A percentile compares a stretch with the other conserved stretches of the same genome.
Conservation (phyloP, 495 filamentous ascomycete genomes). For the Talaromyces borbonicus region DNA sequence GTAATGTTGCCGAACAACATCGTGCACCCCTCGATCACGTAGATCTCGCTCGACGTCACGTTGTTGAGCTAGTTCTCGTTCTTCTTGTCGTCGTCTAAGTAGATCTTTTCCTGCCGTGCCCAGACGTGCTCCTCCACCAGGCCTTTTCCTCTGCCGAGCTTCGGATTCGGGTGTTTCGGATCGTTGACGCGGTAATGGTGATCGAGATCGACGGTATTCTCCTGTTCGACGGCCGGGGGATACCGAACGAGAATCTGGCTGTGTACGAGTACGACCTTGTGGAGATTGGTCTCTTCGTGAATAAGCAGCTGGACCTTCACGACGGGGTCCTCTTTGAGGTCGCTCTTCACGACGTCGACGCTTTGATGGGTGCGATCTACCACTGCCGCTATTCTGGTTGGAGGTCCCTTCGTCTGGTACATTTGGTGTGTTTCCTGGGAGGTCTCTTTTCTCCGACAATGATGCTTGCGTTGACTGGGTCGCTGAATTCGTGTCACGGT, state of each 20-base stretch:
- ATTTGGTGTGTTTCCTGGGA: constrained; percentile 15
- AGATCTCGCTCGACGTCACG: constrained; percentile 40
- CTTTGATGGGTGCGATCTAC: constrained; percentile 23
- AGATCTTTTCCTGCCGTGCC: constrained; percentile 58
- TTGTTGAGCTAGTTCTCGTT: constrained; percentile 51
- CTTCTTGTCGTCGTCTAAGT: constrained; percentile 54
- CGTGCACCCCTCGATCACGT: constrained; percentile 52
- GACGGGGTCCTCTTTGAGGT: constrained; percentile 30
- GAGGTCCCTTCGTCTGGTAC: constrained; percentile 12
- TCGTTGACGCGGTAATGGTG: constrained; percentile 24
- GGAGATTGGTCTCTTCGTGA: constrained; percentile 31
- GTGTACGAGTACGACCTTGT: constrained; percentile 16
- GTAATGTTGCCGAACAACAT: constrained; percentile 87
- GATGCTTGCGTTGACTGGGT: constrained; percentile 6
- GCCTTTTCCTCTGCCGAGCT: constrained; percentile 70
- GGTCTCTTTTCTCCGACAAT: constrained; percentile 18
- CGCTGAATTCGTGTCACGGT: constrained; percentile 10
- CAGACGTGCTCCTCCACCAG: constrained; percentile 72
- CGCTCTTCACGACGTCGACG: constrained; percentile 37
- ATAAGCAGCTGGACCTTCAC: constrained; percentile 32
- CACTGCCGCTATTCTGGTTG: constrained; percentile 10
- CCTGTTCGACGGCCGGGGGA: constrained; percentile 14
- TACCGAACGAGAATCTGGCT: constrained; percentile 2
- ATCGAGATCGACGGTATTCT: constrained; percentile 23
- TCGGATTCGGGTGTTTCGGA: constrained; percentile 33